Base-by-base conservation (phyloP, 352 stramenopile species). In the Elongisporangium anandrum region DNA sequence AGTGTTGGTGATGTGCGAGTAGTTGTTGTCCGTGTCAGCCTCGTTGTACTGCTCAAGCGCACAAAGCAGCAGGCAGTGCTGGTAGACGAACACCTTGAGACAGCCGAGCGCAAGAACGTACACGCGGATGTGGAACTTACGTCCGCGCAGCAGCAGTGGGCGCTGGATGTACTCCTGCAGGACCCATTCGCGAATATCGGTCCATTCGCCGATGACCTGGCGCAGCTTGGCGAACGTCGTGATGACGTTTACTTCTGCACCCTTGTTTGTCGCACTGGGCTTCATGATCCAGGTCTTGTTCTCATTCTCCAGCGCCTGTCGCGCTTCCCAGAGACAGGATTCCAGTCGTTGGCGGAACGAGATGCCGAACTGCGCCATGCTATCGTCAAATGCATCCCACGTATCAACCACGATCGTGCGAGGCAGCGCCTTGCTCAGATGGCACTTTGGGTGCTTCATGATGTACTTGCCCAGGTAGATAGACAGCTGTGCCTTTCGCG, bases 1-100 rank as follows among this genome's bases (percentile, higher is more conserved):
- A 56, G 82, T 92, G 60, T 92, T 92, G 45, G 82, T 90, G 51
- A 92, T 87, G 68, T 92, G 82, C 17, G 79, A 79, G 56, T 81
- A 85, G 41, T 83, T 75, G 63, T 88, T 79, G 51, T 73, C 67
- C 24, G 66, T 77, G 54, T 86, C 70, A 9, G 55, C 61, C 54
- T 76, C 60, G 57, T 56, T 59, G 56, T 86, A 86, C 61, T 73
- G 56, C 34, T 86, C 70, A 16, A 86, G 66, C 22, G 71, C 79
- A 52, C 66, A 83, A 47, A 90, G 74, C 24, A 81, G 66, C 16
- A 92, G 68, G 48, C 72, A 80, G 21, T 87, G 78, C 52, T 85
- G 69, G 64, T 85, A 90, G 23, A 92, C 76, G 24, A 75, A 92
- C n/a, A 90, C 76, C 56, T 87, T 75, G 8, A 92, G 61, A 34